phyloP scores from a whole-genome alignment of 2,329 filamentous ascomycete genomes.

The Phyllosticta citribraziliensis region DNA sequence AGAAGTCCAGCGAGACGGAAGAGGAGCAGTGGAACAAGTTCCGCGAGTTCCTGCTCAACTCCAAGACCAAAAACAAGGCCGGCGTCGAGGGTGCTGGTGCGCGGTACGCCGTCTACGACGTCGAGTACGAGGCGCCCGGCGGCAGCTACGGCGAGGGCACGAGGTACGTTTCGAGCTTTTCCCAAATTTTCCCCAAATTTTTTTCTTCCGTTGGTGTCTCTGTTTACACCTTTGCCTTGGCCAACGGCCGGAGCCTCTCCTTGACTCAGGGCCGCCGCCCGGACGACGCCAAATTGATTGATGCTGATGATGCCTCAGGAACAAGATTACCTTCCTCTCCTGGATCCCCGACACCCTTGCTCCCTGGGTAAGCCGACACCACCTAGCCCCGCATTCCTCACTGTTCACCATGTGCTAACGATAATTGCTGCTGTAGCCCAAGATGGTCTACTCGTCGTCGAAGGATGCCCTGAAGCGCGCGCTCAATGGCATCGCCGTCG shows the following conservation, averaged over 20 bases:
- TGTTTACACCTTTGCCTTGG: constrained; percentile 14
- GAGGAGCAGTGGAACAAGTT: constrained; percentile 54
- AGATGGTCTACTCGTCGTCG: constrained; percentile 86
- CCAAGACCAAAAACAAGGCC: constrained; percentile 60
- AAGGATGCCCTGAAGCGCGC: constrained; percentile 77
- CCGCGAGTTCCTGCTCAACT: constrained; percentile 65
- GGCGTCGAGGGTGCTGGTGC: constrained; percentile 51
- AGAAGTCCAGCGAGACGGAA: constrained; percentile 14
- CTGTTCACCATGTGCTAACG: not conserved
- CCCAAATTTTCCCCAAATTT: not conserved
- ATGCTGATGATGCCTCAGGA: constrained; percentile 22
- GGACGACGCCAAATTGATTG: not conserved
- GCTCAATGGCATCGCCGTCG: constrained; percentile 63
- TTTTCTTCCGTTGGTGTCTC: not conserved
- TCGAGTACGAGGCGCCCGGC: constrained; percentile 59
- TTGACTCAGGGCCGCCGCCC: not conserved
- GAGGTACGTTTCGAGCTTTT: constrained; percentile 35
- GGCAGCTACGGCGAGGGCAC: constrained; percentile 55
- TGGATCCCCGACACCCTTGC: constrained; percentile 76
- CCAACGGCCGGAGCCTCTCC: constrained; percentile 12
- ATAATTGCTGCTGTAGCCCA: constrained; percentile 46
- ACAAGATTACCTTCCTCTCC: constrained; percentile 69
- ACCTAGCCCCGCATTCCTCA: not conserved
- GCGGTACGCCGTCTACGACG: constrained; percentile 78
- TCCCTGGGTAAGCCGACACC: constrained; percentile 53